phyloP scores from a whole-genome alignment of 1,284 basidiomycete genomes.

The Fomitopsis pinicola region DNA sequence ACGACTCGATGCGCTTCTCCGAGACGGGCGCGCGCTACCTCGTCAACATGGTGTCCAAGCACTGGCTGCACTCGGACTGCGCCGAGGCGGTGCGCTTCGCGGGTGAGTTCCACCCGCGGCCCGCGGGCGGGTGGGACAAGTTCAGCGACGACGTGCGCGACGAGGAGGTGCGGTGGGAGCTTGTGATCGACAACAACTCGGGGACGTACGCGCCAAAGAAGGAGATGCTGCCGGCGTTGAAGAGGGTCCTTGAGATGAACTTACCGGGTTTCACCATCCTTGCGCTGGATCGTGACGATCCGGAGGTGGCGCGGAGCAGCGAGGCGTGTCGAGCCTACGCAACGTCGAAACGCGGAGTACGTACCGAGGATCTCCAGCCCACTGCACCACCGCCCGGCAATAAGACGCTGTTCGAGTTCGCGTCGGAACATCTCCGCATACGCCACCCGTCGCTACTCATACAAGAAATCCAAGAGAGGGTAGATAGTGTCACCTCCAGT shows the following conservation, averaged over 20 bases:
- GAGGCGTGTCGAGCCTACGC: constrained; percentile 64
- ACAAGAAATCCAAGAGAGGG: not conserved
- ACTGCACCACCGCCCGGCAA: constrained; percentile 45
- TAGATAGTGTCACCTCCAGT: not conserved
- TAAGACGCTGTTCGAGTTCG: constrained; percentile 36
- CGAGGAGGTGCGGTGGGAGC: constrained; percentile 57
- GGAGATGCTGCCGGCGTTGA: constrained; percentile 46
- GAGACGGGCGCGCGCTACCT: constrained; percentile 82
- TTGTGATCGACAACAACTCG: constrained; percentile 75
- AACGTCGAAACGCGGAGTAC: constrained; percentile 46
- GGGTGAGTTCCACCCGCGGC: constrained; percentile 75
- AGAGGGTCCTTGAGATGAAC: constrained; percentile 57
- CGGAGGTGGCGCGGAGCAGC: constrained; percentile 48
- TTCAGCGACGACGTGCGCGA: constrained; percentile 55
- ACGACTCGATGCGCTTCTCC: constrained; percentile 71
- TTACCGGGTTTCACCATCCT: constrained; percentile 58
- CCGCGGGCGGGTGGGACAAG: constrained; percentile 59
- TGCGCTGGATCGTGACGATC: constrained; percentile 53
- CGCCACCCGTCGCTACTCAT: not conserved
- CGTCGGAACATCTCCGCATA: not conserved
- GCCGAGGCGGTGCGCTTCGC: constrained; percentile 55
- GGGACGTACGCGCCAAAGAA: constrained; percentile 66
- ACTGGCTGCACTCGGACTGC: constrained; percentile 40
- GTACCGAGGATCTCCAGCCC: constrained; percentile 56
- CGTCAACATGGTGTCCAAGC: constrained; percentile 74